These are phyloP conservation scores for Colletotrichum phormii DNA, from an alignment of 2,329 filamentous ascomycete genomes.

Conservation along the genomic window DNA sequence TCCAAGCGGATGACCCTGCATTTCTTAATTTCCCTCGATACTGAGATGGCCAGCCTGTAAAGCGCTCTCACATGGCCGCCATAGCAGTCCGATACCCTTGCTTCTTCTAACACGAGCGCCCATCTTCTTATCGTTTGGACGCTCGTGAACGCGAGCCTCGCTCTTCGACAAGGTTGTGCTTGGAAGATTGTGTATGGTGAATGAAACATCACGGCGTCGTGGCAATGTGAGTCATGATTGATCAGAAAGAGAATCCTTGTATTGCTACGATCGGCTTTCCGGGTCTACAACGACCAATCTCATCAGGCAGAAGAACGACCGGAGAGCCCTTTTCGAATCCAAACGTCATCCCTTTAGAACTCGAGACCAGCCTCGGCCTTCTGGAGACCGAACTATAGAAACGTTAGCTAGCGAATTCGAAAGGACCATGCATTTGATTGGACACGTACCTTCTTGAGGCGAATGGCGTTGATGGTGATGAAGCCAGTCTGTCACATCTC, in stretches of 20 bases:
- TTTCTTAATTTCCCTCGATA: no score
- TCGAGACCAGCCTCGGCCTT: conserved; percentile 51
- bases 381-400: conserved; percentile 53
- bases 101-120: no score
- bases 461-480: conserved; percentile 77
- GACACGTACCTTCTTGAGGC: conserved; percentile 61
- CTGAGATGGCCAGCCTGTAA: no score
- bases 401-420: neutral
- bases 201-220: no score
- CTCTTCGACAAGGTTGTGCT: no score
- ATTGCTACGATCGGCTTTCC: neutral
- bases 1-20: no score
- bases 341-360: conserved; percentile 4
- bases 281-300: neutral
- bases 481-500: conserved; percentile 53
- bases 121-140: no score
- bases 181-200: no score
- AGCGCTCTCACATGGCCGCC: no score
- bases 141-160: no score
- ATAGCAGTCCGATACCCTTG: no score
- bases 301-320: neutral
- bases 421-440: neutral
- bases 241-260: neutral
- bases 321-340: neutral
- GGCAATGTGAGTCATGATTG: neutral